Evolutionary conservation across 73 alveolate genomes (phyloP).

Genomic region (Tetrahymena malaccensis): DNA sequence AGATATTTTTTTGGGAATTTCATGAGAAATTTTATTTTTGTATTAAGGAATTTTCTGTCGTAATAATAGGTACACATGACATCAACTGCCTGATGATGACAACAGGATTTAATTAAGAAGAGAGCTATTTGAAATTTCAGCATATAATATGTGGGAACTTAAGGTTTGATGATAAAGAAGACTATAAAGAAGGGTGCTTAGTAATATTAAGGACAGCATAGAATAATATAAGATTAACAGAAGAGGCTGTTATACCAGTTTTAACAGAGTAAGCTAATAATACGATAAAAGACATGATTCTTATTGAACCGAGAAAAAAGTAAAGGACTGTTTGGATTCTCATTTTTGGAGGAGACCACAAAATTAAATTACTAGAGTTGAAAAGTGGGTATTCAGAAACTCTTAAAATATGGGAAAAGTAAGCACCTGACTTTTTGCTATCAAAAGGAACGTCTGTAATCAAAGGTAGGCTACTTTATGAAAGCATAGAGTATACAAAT

Average conservation of each 20-base stretch:
- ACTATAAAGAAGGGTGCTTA: background rate
- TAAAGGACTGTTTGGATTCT: conserved; percentile 18
- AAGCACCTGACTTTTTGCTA: conserved; percentile 4
- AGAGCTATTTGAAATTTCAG: background rate
- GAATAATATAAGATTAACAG: background rate
- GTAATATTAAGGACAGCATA: background rate
- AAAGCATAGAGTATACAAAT: conserved; percentile 19
- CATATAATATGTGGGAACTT: background rate
- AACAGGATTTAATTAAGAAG: background rate
- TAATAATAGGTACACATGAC: background rate
- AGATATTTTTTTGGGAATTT: background rate
- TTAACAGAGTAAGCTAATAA: background rate
- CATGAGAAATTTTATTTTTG: background rate
- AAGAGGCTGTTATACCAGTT: background rate
- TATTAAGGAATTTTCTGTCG: background rate
- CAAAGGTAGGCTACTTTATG: conserved; percentile 11
- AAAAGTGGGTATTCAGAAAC: conserved; percentile 9
- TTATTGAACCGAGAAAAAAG: conserved; percentile 22
- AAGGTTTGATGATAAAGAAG: background rate
- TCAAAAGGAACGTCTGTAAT: conserved; percentile 5
- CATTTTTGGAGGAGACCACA: conserved; percentile 15
- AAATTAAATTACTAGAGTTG: conserved; percentile 7
- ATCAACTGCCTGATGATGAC: background rate
- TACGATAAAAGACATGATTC: conserved; percentile 14
- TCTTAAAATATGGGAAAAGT: conserved; percentile 21